Percentiles rank a stretch among this genome's conserved stretches.
These are phyloP conservation scores for Theobroma cacao DNA, from an alignment of 345 rosid species.

Conservation along the genomic window DNA sequence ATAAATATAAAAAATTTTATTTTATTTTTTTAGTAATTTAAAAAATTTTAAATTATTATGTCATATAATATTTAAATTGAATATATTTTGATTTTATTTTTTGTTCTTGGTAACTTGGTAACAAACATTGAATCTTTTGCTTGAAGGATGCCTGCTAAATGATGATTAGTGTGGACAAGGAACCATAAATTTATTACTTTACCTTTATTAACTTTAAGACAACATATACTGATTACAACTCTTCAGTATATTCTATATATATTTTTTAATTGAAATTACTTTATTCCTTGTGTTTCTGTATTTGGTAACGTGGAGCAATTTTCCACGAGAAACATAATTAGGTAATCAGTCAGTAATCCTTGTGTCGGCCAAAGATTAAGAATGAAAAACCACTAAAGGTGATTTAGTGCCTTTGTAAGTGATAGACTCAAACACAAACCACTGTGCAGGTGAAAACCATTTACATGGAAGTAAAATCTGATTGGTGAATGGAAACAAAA, in stretches of 20 bases:
- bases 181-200: not conserved
- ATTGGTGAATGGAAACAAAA: too few species aligned
- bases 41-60: too few species aligned
- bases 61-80: too few species aligned
- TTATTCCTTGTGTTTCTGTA: not conserved
- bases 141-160: constrained; percentile 3
- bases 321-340: not conserved
- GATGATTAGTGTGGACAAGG: not conserved
- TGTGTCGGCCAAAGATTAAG: constrained; percentile 11
- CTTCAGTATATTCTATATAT: not conserved
- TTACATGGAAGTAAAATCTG: too few species aligned
- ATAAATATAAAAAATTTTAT: too few species aligned
- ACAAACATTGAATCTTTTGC: not conserved
- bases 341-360: constrained; percentile 7
- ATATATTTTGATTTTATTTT: not conserved
- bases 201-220: constrained; percentile 18
- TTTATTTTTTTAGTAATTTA: too few species aligned
- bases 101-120: not conserved
- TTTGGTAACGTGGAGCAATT: not conserved
- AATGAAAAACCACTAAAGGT: not conserved
- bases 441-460: too few species aligned
- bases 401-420: not conserved
- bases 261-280: not conserved
- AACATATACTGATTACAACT: not conserved
- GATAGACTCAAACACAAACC: too few species aligned